Percentiles rank a stretch among this genome's conserved stretches.
phyloP scores from a whole-genome alignment of 1,284 basidiomycete genomes.

The Entoloma clypeatum region DNA sequence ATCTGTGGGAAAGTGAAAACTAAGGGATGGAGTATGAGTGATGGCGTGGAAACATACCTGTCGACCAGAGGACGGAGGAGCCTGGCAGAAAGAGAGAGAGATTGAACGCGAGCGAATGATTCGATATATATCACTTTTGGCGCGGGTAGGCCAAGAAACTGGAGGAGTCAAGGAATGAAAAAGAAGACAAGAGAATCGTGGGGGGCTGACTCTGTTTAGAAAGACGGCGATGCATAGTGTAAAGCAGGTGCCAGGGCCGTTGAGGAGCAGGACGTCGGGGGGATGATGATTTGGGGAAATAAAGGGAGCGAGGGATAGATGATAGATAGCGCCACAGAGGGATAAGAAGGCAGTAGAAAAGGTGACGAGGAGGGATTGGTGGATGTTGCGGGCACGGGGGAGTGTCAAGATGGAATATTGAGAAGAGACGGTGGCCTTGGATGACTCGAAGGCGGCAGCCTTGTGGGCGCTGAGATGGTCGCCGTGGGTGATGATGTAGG shows the following conservation, averaged over 20 bases:
- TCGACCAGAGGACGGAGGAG: conserved; percentile 82
- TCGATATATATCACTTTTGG: conserved; percentile 89
- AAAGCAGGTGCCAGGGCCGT: conserved; percentile 95
- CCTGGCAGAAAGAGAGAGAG: conserved; percentile 82
- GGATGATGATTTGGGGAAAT: conserved; percentile 24
- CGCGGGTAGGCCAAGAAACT: conserved; percentile 75
- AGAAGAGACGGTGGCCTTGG: conserved; percentile 17
- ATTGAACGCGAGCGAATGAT: conserved; percentile 86
- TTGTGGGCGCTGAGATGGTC: conserved; percentile 79
- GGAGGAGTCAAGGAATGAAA: conserved; percentile 14
- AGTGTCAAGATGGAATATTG: conserved; percentile 59
- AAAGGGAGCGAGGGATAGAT: conserved; percentile 51
- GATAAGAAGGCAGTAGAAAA: conserved; percentile 62
- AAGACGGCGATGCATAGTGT: conserved; percentile 73
- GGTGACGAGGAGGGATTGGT: conserved; percentile 71
- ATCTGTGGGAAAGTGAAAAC: conserved; percentile 47
- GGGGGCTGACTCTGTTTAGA: conserved; percentile 65
- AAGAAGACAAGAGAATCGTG: neutral
- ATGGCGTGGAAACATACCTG: conserved; percentile 43
- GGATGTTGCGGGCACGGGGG: conserved; percentile 83
- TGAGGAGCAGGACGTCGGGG: conserved; percentile 82
- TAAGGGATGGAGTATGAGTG: conserved; percentile 11
- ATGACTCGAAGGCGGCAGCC: conserved; percentile 60
- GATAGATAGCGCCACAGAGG: conserved; percentile 52
- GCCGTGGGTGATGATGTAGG: conserved; percentile 82